Conservation (phyloP, 768 basidiomycete species). For the Chalciporus sphaerocephalus region DNA sequence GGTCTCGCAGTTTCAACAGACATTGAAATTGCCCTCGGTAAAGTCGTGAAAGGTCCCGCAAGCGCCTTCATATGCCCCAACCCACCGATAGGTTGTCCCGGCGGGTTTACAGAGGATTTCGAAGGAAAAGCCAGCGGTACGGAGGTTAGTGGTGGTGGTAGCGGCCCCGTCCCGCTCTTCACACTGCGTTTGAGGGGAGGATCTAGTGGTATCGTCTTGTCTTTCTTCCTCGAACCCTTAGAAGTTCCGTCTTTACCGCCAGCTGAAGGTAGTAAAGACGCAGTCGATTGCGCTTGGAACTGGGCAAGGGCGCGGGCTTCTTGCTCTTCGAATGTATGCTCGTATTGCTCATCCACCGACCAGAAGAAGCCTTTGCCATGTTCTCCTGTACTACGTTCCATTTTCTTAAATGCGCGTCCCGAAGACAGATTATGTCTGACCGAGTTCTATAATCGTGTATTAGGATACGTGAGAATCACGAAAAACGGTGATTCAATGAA, state of each 20-base stretch:
- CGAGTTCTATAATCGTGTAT: slow-evolving; percentile 59
- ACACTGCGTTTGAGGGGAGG: slow-evolving; percentile 68
- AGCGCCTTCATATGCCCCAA: not conserved
- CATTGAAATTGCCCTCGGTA: not conserved
- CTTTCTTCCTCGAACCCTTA: slow-evolving; percentile 51
- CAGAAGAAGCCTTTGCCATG: slow-evolving; percentile 91
- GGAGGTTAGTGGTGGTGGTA: slow-evolving; percentile 69
- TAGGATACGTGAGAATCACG: slow-evolving; percentile 1
- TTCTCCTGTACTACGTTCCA: slow-evolving; percentile 80
- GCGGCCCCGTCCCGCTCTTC: slow-evolving; percentile 53
- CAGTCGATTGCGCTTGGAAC: slow-evolving; percentile 21
- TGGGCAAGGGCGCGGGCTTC: slow-evolving; percentile 47
- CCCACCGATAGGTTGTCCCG: slow-evolving; percentile 5
- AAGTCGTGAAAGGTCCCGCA: slow-evolving; percentile 4
- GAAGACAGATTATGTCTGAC: slow-evolving; percentile 95
- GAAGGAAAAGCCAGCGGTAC: slow-evolving; percentile 54
- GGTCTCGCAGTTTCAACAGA: not conserved
- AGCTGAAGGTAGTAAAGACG: slow-evolving; percentile 12
- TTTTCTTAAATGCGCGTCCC: slow-evolving; percentile 85
- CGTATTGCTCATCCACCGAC: slow-evolving; percentile 77
- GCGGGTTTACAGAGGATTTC: slow-evolving; percentile 1
- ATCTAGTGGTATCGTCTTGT: slow-evolving; percentile 49
- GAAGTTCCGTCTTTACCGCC: slow-evolving; percentile 34
- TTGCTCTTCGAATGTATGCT: slow-evolving; percentile 67
- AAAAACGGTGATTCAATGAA: not conserved